phyloP scores from a whole-genome alignment of 2,329 filamentous ascomycete species.

The Hymenoscyphus scutula region DNA sequence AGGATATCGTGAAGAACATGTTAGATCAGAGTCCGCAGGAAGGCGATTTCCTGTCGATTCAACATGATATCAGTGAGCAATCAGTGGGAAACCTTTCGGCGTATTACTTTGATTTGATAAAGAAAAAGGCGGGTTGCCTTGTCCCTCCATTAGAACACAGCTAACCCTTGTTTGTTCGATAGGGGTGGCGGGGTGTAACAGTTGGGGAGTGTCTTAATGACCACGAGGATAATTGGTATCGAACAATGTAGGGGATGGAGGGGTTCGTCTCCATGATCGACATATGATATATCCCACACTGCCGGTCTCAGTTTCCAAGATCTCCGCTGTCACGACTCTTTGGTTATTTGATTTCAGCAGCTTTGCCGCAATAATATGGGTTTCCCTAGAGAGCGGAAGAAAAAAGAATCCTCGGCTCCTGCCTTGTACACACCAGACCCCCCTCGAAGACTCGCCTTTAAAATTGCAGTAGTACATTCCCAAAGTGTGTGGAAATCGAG shows the following conservation, averaged over 20 bases:
- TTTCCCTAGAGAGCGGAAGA: neutral
- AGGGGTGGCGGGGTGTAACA: constrained; percentile 41
- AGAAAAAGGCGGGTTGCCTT: constrained; percentile 23
- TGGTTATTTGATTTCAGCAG: neutral
- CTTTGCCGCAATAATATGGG: neutral
- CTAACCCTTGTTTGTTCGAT: neutral
- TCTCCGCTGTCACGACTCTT: neutral
- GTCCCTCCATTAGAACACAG: neutral
- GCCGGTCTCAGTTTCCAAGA: neutral
- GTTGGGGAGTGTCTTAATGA: constrained; percentile 47
- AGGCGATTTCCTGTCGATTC: constrained; percentile 42
- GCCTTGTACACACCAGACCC: neutral
- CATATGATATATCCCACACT: neutral
- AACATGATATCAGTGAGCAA: constrained; percentile 39
- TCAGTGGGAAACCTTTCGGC: constrained; percentile 33
- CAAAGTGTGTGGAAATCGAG: neutral
- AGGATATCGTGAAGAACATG: constrained; percentile 42
- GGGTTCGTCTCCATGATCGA: neutral
- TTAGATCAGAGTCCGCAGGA: constrained; percentile 31
- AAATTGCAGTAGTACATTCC: neutral
- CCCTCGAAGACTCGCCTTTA: neutral
- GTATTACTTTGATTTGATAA: constrained; percentile 35
- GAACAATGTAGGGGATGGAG: constrained; percentile 17
- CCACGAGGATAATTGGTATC: constrained; percentile 42
- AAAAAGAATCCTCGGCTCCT: neutral